Conservation (phyloP, 2,329 filamentous ascomycete genomes). For the Dactylellina cionopaga region DNA sequence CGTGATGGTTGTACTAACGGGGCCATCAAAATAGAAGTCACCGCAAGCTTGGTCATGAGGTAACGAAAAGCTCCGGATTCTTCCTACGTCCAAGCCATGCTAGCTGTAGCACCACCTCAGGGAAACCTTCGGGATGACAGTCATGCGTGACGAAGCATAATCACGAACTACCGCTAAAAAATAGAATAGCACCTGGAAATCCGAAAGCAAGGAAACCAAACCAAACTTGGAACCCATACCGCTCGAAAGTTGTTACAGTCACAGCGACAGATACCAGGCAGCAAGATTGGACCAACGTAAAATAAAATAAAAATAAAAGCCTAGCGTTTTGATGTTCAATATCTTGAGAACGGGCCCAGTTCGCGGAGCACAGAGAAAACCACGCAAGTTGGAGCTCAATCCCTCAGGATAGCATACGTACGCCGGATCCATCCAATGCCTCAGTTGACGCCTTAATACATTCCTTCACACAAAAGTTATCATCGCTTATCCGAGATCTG, state of each 20-base stretch:
- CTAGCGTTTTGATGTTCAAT: too few relatives aligned
- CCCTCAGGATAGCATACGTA: slow-evolving; percentile 32
- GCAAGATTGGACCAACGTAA: slow-evolving; percentile 10
- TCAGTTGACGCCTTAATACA: not conserved
- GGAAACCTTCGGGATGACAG: slow-evolving; percentile 44
- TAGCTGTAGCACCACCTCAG: slow-evolving; percentile 33
- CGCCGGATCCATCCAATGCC: slow-evolving; percentile 14
- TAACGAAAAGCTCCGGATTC: slow-evolving; percentile 12
- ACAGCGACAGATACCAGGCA: slow-evolving; percentile 18
- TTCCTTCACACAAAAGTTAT: slow-evolving; percentile 23
- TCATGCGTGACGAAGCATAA: slow-evolving; percentile 44
- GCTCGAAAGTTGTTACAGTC: slow-evolving; percentile 25
- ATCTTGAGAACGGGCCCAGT: slow-evolving; percentile 3
- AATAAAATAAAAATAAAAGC: too few relatives aligned
- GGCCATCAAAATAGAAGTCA: not conserved
- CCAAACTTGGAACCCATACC: too few relatives aligned
- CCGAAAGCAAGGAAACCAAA: slow-evolving; percentile 1
- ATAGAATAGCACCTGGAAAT: slow-evolving; percentile 9
- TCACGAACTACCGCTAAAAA: slow-evolving; percentile 37
- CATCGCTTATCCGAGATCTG: too few relatives aligned
- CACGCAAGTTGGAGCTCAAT: not conserved
- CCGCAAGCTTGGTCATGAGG: slow-evolving; percentile 23
- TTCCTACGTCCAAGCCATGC: slow-evolving; percentile 41
- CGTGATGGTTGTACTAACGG: not conserved
- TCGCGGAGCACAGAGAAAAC: slow-evolving; percentile 34